phyloP scores from a whole-genome alignment of 2,329 filamentous ascomycete genomes.

The Neobulgaria alba region DNA sequence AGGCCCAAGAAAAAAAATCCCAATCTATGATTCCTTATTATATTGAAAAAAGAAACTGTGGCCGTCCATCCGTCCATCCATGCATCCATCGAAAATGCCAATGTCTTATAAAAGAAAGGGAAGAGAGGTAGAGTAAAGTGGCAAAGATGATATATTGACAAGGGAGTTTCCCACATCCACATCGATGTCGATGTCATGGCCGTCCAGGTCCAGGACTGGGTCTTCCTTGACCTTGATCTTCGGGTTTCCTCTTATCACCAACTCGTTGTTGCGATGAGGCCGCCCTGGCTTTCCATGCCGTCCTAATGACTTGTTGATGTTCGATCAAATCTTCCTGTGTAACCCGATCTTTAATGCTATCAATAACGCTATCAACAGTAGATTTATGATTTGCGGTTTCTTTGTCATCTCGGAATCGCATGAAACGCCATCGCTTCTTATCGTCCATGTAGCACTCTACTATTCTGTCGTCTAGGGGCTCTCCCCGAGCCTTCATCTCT shows the following conservation, averaged over 20 bases:
- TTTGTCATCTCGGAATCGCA: slow-evolving; percentile 91
- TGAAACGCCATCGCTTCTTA: slow-evolving; percentile 70
- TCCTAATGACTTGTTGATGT: slow-evolving; percentile 61
- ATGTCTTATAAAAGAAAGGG: no score
- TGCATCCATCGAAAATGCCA: no score
- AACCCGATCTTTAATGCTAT: slow-evolving; percentile 82
- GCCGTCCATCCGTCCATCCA: no score
- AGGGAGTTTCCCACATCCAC: no score
- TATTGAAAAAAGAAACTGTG: no score
- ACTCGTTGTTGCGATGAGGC: slow-evolving; percentile 14
- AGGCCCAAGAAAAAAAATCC: no score
- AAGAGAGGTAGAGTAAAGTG: no score
- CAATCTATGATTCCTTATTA: no score
- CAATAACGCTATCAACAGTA: slow-evolving; percentile 77
- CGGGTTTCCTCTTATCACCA: slow-evolving; percentile 22
- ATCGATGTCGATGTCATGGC: no score
- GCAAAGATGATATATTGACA: no score
- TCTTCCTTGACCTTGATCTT: slow-evolving; percentile 21
- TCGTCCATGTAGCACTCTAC: slow-evolving; percentile 84
- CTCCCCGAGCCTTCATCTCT: slow-evolving; percentile 59
- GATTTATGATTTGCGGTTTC: slow-evolving; percentile 79
- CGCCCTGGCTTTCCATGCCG: slow-evolving; percentile 59
- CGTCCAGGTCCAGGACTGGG: slow-evolving; percentile 20
- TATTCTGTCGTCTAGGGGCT: slow-evolving; percentile 77
- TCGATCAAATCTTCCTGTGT: slow-evolving; percentile 71